phyloP scores from a whole-genome alignment of 2,329 filamentous ascomycete genomes.

The Trichoderma sp. region DNA sequence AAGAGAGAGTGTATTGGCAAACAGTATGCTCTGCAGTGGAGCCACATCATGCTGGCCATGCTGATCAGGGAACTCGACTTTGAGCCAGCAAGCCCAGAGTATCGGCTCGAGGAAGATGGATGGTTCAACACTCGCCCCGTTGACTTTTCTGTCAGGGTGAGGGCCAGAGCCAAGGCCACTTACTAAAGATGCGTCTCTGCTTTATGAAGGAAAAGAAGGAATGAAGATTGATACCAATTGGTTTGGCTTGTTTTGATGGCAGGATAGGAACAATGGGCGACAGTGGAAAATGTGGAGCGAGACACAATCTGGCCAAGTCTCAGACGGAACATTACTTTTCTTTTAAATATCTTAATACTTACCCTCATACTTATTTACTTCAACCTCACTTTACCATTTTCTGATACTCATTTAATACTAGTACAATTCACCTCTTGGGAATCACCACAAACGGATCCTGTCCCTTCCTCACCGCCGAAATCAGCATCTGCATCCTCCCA shows the following conservation, averaged over 20 bases:
- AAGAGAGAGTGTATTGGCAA: constrained; percentile 57
- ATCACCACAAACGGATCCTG: constrained; percentile 35
- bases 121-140: constrained; percentile 58
- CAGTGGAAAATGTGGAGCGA: neutral
- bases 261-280: neutral
- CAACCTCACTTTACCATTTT: neutral
- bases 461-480: constrained; percentile 31
- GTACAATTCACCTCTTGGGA: neutral
- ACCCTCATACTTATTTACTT: neutral
- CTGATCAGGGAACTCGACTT: constrained; percentile 53
- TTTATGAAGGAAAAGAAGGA: neutral
- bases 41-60: constrained; percentile 47
- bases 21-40: constrained; percentile 54
- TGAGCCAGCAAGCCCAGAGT: constrained; percentile 46
- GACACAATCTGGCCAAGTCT: neutral
- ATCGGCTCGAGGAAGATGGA: constrained; percentile 51
- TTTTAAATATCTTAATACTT: neutral
- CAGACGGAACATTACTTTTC: neutral
- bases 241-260: neutral
- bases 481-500: constrained; percentile 35
- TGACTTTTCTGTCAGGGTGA: constrained; percentile 50
- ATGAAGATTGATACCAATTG: neutral
- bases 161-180: constrained; percentile 42
- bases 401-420: neutral
- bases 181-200: neutral